Evolutionary conservation across 1,139 yeast genomes (phyloP).

Genomic region (Candida albicans): DNA sequence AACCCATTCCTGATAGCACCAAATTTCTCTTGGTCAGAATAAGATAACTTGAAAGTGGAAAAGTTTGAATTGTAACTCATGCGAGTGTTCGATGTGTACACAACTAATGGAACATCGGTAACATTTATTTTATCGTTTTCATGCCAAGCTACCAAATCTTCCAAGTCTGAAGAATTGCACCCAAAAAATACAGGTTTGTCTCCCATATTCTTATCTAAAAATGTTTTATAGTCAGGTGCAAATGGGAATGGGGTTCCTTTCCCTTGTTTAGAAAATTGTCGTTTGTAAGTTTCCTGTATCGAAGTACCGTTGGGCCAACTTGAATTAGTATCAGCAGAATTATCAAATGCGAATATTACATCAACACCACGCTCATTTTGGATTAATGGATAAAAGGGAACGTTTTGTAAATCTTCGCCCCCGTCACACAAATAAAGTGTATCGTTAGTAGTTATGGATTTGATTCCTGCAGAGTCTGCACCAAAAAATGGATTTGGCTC

Average conservation of each 20-base stretch:
- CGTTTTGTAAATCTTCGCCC: conserved; percentile 78
- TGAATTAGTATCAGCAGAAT: conserved; percentile 71
- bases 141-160: conserved; percentile 30
- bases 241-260: conserved; percentile 42
- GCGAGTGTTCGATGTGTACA: conserved; percentile 37
- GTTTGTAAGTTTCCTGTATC: conserved; percentile 50
- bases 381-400: conserved; percentile 76
- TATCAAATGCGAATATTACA: conserved; percentile 78
- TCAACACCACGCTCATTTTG: conserved; percentile 75
- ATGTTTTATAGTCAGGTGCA: conserved; percentile 35
- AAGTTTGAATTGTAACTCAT: conserved; percentile 35
- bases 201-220: conserved; percentile 29
- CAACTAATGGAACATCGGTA: conserved; percentile 42
- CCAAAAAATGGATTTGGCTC: conserved; percentile 42
- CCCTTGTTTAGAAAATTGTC: conserved; percentile 49
- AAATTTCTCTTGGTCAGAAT: conserved; percentile 33
- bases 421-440: conserved; percentile 78
- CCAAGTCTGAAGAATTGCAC: conserved; percentile 34
- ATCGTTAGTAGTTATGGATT: conserved; percentile 30
- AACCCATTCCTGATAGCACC: conserved; percentile 40
- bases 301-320: conserved; percentile 82
- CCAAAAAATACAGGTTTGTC: conserved; percentile 43
- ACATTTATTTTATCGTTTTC: conserved; percentile 25
- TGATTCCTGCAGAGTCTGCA: conserved; percentile 20
- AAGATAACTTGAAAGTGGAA: conserved; percentile 42